Percentiles rank a stretch among this genome's conserved stretches.
Conservation (phyloP, 805 yeast species). For the Dipodascopsis uninucleata region DNA sequence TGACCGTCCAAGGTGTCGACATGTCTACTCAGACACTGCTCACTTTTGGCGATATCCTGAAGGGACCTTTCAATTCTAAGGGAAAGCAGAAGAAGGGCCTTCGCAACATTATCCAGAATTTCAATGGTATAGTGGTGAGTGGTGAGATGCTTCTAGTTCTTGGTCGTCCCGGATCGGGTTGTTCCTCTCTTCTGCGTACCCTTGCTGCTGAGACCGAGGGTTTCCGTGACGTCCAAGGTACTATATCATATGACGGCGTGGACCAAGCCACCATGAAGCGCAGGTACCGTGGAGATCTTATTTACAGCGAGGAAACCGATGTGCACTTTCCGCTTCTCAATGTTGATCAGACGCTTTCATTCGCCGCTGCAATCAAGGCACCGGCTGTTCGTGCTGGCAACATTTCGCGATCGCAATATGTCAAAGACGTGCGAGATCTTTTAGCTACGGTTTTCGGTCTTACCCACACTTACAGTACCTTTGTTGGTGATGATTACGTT, state of each 20-base stretch:
- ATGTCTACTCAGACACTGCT: constrained; percentile 44
- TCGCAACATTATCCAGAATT: constrained; percentile 37
- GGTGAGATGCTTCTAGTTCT: constrained; percentile 68
- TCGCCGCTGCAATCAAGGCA: constrained; percentile 67
- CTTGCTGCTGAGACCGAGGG: constrained; percentile 63
- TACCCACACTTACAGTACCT: constrained; percentile 43
- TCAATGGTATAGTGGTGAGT: constrained; percentile 54
- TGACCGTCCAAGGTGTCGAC: constrained; percentile 47
- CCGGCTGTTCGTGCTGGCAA: constrained; percentile 53
- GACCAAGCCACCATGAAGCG: constrained; percentile 56
- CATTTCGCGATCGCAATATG: constrained; percentile 47
- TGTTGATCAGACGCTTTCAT: constrained; percentile 66
- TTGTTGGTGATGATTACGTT: constrained; percentile 46
- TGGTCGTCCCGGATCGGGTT: constrained; percentile 78
- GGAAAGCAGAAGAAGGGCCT: too few species aligned
- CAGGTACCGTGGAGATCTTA: constrained; percentile 49
- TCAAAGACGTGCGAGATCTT: constrained; percentile 78
- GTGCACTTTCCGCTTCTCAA: constrained; percentile 74
- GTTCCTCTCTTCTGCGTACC: constrained; percentile 61
- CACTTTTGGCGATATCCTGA: constrained; percentile 45
- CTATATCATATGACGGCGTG: constrained; percentile 59
- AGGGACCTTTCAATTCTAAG: constrained; percentile 26
- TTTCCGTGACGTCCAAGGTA: constrained; percentile 54
- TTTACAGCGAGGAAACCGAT: constrained; percentile 43
- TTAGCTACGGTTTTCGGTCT: constrained; percentile 46